Percentiles rank a stretch among this genome's conserved stretches.
Conservation (phyloP, 2,329 filamentous ascomycete genomes). For the Beauveria medogensis region DNA sequence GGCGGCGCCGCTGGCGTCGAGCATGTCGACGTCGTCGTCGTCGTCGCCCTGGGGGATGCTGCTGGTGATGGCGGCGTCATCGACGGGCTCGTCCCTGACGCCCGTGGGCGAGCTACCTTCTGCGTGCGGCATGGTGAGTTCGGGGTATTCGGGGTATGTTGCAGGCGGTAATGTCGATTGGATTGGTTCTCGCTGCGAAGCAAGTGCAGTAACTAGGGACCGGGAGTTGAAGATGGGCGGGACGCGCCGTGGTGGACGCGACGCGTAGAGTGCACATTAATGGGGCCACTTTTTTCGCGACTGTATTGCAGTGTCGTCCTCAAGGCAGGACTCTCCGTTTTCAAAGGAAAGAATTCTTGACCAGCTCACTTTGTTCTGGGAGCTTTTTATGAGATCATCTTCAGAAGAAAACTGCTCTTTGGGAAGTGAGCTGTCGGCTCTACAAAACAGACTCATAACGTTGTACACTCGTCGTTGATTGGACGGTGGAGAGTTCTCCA, state of each 20-base stretch:
- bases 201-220: not conserved
- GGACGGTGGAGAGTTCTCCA: too few species aligned
- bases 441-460: too few species aligned
- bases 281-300: conserved; percentile 1
- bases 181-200: not conserved
- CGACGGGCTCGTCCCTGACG: conserved; percentile 28
- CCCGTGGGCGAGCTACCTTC: conserved; percentile 21
- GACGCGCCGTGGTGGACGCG: conserved; percentile 5
- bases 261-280: conserved; percentile 8
- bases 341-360: too few species aligned
- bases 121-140: conserved; percentile 35
- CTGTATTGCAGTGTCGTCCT: not conserved
- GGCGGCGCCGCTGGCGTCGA: conserved; percentile 21
- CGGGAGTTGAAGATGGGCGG: not conserved
- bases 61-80: conserved; percentile 20
- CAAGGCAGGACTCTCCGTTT: not conserved
- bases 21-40: conserved; percentile 34
- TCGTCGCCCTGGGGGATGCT: conserved; percentile 22
- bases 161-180: not conserved
- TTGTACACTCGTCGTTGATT: too few species aligned
- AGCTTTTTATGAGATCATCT: too few species aligned
- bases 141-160: not conserved
- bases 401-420: too few species aligned
- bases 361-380: too few species aligned
- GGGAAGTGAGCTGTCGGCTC: too few species aligned